phyloP scores from a whole-genome alignment of 345 rosid genomes.

The Boechera divaricarpa region DNA sequence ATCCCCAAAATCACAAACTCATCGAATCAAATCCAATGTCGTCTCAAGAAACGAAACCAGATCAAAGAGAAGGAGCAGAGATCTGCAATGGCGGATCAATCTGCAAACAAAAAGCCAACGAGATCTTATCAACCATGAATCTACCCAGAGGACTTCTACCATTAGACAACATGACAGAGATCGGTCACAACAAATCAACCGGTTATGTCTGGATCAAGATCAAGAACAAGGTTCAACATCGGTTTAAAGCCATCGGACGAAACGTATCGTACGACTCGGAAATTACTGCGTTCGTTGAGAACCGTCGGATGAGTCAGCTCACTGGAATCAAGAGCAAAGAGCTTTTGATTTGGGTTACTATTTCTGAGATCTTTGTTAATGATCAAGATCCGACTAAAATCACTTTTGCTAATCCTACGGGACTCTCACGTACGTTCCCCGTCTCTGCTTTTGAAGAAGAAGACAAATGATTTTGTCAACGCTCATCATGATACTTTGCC shows the following conservation, averaged over 20 bases:
- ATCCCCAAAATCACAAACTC: background rate
- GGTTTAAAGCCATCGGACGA: constrained; percentile 48
- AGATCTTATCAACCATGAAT: constrained; percentile 51
- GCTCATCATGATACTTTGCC: background rate
- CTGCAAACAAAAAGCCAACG: constrained; percentile 57
- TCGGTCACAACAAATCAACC: constrained; percentile 55
- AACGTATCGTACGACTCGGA: constrained; percentile 59
- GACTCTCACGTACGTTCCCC: constrained; percentile 62
- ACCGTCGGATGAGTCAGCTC: constrained; percentile 53
- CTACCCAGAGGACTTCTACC: constrained; percentile 68
- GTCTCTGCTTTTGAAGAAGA: constrained; percentile 58
- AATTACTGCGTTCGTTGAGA: constrained; percentile 59
- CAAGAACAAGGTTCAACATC: constrained; percentile 50
- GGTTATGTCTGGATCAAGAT: constrained; percentile 76
- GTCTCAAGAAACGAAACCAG: constrained; percentile 33
- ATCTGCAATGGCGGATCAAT: constrained; percentile 51
- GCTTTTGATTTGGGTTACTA: constrained; percentile 61
- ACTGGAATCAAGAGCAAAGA: constrained; percentile 66
- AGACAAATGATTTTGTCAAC: constrained; percentile 31
- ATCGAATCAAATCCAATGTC: constrained; percentile 36
- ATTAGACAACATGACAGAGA: constrained; percentile 56
- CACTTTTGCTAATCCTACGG: constrained; percentile 52
- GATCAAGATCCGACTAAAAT: constrained; percentile 47
- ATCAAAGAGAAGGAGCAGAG: constrained; percentile 56
- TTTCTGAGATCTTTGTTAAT: constrained; percentile 56